Percentiles rank a stretch among this genome's conserved stretches.
These are phyloP conservation scores for Fraxinus excelsior DNA, from an alignment of 257 asterid genomes.

Conservation along the genomic window DNA sequence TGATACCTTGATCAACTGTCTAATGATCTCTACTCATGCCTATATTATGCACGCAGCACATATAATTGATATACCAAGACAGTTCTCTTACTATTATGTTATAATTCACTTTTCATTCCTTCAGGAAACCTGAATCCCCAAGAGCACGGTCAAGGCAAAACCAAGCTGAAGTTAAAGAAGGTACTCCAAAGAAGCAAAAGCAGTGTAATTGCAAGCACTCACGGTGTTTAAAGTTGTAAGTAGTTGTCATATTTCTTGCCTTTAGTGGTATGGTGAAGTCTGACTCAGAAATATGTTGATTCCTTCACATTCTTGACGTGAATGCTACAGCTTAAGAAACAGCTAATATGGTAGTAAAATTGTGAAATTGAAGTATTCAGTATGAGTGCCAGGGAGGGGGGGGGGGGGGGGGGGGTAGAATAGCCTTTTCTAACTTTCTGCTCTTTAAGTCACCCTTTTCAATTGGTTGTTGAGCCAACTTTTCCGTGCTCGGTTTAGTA, in stretches of 20 bases:
- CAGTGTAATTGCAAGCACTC: constrained; percentile 98
- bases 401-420: background rate
- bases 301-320: constrained; percentile 22
- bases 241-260: constrained; percentile 27
- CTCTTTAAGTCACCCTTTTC: background rate
- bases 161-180: constrained; percentile 69
- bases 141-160: constrained; percentile 64
- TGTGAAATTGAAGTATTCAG: constrained; percentile 15
- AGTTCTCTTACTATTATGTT: constrained; percentile 7
- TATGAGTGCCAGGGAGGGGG: background rate
- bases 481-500: background rate
- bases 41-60: background rate
- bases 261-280: constrained; percentile 20
- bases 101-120: constrained; percentile 23
- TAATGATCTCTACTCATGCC: constrained; percentile 12
- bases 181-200: constrained; percentile 92
- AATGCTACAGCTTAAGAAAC: constrained; percentile 5
- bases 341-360: background rate
- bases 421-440: constrained; percentile 1
- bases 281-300: constrained; percentile 11
- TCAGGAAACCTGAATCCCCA: constrained; percentile 95
- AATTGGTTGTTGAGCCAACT: background rate
- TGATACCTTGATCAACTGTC: background rate
- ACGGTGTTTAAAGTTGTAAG: constrained; percentile 93
- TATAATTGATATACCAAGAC: constrained; percentile 6